These are phyloP conservation scores for Malus sylvestris DNA, from an alignment of 306 rosid genomes.

Conservation along the genomic window DNA sequence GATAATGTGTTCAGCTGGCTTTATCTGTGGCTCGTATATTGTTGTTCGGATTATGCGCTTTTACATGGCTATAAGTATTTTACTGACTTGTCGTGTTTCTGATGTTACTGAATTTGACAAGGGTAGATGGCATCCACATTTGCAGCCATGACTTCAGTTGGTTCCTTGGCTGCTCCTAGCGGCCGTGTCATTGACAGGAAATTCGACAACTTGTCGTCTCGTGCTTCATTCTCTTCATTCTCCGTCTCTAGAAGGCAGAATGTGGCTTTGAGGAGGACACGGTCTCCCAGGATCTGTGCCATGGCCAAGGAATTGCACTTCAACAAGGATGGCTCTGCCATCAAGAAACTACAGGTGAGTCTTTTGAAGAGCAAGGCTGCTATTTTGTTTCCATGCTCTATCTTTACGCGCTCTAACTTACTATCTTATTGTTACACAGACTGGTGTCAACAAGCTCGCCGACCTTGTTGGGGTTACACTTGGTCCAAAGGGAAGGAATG, in stretches of 20 bases:
- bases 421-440: slow-evolving; percentile 29
- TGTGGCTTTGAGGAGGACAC: slow-evolving; percentile 29
- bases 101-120: background rate
- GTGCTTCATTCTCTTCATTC: slow-evolving; percentile 56
- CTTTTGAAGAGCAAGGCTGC: background rate
- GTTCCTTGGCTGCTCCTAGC: slow-evolving; percentile 45
- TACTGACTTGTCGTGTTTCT: background rate
- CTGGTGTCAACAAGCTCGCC: slow-evolving; percentile 96
- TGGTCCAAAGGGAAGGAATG: slow-evolving; percentile 99
- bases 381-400: background rate
- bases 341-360: slow-evolving; percentile 69
- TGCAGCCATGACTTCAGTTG: slow-evolving; percentile 54
- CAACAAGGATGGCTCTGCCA: slow-evolving; percentile 88
- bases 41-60: no score
- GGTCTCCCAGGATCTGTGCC: slow-evolving; percentile 51
- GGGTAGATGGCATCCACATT: slow-evolving; percentile 72
- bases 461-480: slow-evolving; percentile 98
- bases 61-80: no score
- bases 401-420: background rate
- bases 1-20: no score
- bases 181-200: slow-evolving; percentile 29
- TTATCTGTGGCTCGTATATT: no score
- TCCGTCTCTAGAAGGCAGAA: slow-evolving; percentile 38
- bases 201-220: slow-evolving; percentile 51
- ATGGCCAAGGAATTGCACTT: slow-evolving; percentile 97